A percentile compares a stretch with the other conserved stretches of the same genome.
phyloP scores from a whole-genome alignment of 306 rosid genomes.

The Quercus ilex region DNA sequence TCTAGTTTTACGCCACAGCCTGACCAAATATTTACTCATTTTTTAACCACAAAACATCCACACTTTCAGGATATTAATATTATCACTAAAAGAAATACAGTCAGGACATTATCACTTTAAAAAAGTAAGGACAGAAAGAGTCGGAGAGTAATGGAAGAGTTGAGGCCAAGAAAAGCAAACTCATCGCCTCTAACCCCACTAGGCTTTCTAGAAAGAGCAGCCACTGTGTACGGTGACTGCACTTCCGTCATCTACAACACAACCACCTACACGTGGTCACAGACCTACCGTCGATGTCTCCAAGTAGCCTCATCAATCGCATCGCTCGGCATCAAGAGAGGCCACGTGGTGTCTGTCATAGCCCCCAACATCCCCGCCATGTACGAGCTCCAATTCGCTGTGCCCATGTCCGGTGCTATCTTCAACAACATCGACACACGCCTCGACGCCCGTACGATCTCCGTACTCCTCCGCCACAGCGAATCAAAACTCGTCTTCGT shows the following conservation, averaged over 20 bases:
- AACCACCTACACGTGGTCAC: constrained; percentile 54
- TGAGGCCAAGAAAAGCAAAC: constrained; percentile 33
- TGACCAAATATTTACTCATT: no score
- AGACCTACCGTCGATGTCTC: constrained; percentile 63
- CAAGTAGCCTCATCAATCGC: constrained; percentile 55
- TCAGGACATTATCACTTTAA: no score
- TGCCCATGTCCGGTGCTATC: constrained; percentile 68
- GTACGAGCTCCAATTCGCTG: constrained; percentile 78
- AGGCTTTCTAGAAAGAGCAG: constrained; percentile 48
- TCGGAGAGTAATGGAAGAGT: constrained; percentile 15
- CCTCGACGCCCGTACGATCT: constrained; percentile 50
- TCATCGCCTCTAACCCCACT: constrained; percentile 57
- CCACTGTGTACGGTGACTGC: constrained; percentile 35
- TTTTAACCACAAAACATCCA: no score
- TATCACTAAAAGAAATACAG: no score
- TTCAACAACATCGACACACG: constrained; percentile 64
- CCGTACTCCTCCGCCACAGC: constrained; percentile 58
- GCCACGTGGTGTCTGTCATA: constrained; percentile 59
- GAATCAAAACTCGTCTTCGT: constrained; percentile 67
- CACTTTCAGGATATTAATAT: no score
- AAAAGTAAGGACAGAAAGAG: no score
- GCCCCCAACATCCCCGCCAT: constrained; percentile 61
- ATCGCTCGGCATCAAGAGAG: constrained; percentile 19
- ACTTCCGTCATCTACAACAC: constrained; percentile 36
- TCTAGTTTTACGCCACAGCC: no score